Conservation (phyloP, 352 stramenopile genomes). For the Plasmopara muralis region DNA sequence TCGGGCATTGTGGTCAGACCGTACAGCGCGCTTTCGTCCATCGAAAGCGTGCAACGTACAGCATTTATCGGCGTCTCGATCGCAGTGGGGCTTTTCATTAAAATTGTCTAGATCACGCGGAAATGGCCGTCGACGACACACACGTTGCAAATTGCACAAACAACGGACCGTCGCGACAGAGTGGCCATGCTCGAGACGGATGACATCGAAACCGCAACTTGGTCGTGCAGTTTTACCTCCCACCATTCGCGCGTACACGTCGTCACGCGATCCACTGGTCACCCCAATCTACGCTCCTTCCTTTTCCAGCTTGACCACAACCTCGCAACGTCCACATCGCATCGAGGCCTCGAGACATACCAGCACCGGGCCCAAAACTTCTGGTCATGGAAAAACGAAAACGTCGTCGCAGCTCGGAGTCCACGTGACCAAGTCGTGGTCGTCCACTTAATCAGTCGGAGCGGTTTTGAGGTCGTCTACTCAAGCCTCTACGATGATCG, state of each 20-base stretch:
- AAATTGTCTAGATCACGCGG: constrained; percentile 12
- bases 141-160: constrained; percentile 5
- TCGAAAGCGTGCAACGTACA: neutral
- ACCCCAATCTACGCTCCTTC: constrained; percentile 13
- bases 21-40: constrained; percentile 1
- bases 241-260: constrained; percentile 20
- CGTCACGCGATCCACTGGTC: constrained; percentile 14
- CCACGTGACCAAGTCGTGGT: constrained; percentile 35
- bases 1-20: constrained; percentile 3
- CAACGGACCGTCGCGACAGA: constrained; percentile 17
- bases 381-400: constrained; percentile 38
- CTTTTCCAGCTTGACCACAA: constrained; percentile 20
- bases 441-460: constrained; percentile 28
- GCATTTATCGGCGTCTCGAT: constrained; percentile 5
- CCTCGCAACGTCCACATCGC: constrained; percentile 11
- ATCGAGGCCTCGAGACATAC: no score
- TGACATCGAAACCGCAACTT: constrained; percentile 19
- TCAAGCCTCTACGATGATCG: constrained; percentile 26
- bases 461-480: constrained; percentile 46
- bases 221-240: constrained; percentile 16
- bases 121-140: constrained; percentile 17
- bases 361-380: constrained; percentile 8
- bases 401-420: constrained; percentile 33
- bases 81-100: constrained; percentile 5
- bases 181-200: constrained; percentile 26